Evolutionary conservation across 1,139 yeast species (phyloP), one percentile per base, ranked within the genome.

Genomic region (Debaryomyces sp.): DNA sequence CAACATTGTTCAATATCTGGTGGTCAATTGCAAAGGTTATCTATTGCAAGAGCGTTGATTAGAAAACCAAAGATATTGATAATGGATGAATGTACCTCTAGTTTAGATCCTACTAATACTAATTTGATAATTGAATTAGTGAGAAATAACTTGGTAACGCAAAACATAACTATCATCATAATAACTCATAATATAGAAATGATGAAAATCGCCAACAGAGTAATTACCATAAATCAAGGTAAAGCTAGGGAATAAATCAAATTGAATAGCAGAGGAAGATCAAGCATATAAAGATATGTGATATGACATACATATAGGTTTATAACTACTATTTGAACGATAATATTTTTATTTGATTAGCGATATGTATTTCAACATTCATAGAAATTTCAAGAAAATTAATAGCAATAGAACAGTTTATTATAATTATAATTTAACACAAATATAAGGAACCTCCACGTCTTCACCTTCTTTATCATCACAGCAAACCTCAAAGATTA

Each of bases 381-480:
- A 41, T 41, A 41, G 29, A 41, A 41, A 1, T 29, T 13, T 17
- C 29, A 24, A 17, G 18, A 30, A 41, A 18, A 12, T 6, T 22
- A n/a, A 21, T 13, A 24, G 22, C 6, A 37, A 15, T 30, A 24
- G 17, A 37, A 37, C 18, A 37, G 8, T 37, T 37, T 26, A 40
- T n/a, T 24, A 17, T 27, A 32, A 46, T 48, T 51, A 63, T 41
- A 63, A 50, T 61, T 81, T 82, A 50, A 87, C 78, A 52, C 85
- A 82, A 51, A 91, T 81, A 64, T 82, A 90, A 36, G 99, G 99
- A 55, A 91, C 90, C 61, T 92, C 99, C 23, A 91, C 97, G 66
- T 95, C 99, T 65, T 94, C 97, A 36, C 95, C 99, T 46, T 85
- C 81, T 62, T 83, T 77, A 65, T 94, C 99, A 62, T 94, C 99